A percentile compares a stretch with the other conserved stretches of the same genome.
These are phyloP conservation scores for Wickerhamiella occidentalis DNA, from an alignment of 805 yeast species.

Conservation along the genomic window DNA sequence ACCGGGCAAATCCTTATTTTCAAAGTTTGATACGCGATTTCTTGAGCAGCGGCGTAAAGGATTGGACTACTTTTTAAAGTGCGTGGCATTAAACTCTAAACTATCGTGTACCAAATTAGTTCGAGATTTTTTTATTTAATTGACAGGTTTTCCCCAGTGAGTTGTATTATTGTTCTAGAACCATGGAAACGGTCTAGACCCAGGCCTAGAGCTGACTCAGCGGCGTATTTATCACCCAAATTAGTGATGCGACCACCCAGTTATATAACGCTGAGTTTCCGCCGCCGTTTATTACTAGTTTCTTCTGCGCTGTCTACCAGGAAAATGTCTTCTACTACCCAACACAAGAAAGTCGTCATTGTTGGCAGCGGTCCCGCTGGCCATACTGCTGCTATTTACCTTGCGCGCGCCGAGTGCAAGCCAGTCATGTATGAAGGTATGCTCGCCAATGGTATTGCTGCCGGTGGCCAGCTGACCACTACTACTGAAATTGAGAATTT, in stretches of 20 bases:
- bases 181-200: slow-evolving; percentile 5
- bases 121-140: slow-evolving; percentile 22
- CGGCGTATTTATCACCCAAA: background rate
- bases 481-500: slow-evolving; percentile 97
- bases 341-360: slow-evolving; percentile 28
- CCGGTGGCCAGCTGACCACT: slow-evolving; percentile 98
- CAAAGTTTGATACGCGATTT: slow-evolving; percentile 28
- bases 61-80: slow-evolving; percentile 35
- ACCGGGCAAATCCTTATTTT: slow-evolving; percentile 35
- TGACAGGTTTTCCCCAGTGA: too few relatives aligned
- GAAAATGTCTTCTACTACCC: slow-evolving; percentile 12
- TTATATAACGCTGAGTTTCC: slow-evolving; percentile 12
- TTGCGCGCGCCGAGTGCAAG: slow-evolving; percentile 91
- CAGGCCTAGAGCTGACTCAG: background rate
- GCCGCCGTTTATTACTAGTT: slow-evolving; percentile 16
- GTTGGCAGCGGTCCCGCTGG: slow-evolving; percentile 98
- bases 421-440: slow-evolving; percentile 92
- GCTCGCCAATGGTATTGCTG: slow-evolving; percentile 95
- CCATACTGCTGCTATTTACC: slow-evolving; percentile 95
- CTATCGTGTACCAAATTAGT: slow-evolving; percentile 28
- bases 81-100: slow-evolving; percentile 35
- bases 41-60: slow-evolving; percentile 32
- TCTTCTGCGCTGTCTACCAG: slow-evolving; percentile 14
- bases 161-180: slow-evolving; percentile 1
- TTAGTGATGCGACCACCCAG: background rate